These are phyloP conservation scores for Cyclotella kingstonii DNA, from an alignment of 108 stramenopile species.

Conservation along the genomic window DNA sequence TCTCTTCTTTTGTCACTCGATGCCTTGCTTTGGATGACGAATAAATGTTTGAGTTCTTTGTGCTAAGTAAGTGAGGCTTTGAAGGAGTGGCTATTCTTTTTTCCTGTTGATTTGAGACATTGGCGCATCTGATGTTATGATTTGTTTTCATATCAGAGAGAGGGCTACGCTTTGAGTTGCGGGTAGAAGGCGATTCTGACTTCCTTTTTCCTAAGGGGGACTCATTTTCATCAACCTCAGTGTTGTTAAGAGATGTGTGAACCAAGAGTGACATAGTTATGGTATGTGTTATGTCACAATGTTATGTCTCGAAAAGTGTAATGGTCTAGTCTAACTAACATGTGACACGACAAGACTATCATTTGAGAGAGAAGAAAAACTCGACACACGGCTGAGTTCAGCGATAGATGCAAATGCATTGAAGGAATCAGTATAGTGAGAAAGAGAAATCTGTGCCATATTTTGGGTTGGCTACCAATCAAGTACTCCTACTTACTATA, in stretches of 20 bases:
- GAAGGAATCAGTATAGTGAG: no score
- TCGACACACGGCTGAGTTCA: no score
- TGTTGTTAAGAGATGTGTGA: background rate
- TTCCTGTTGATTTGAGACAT: background rate
- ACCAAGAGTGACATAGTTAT: slow-evolving; percentile 3
- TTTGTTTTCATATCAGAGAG: slow-evolving; percentile 12
- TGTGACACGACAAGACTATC: no score
- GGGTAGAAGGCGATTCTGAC: background rate
- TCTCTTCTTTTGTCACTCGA: slow-evolving; percentile 39
- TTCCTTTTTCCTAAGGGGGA: slow-evolving; percentile 20
- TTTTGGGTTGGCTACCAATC: no score
- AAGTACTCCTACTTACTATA: no score
- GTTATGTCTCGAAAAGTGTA: no score
- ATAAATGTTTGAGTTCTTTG: background rate
- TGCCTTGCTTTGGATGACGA: slow-evolving; percentile 17
- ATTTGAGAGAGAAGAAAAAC: no score
- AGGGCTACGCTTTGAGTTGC: slow-evolving; percentile 17
- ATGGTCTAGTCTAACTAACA: no score
- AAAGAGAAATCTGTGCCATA: no score
- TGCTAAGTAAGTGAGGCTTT: background rate
- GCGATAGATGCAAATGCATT: no score
- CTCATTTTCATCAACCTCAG: background rate
- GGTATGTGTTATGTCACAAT: slow-evolving; percentile 3
- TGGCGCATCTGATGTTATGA: background rate
- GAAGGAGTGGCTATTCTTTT: background rate